Evolutionary conservation across 495 filamentous ascomycete genomes (phyloP).

Genomic region (Podospora fimiseda): DNA sequence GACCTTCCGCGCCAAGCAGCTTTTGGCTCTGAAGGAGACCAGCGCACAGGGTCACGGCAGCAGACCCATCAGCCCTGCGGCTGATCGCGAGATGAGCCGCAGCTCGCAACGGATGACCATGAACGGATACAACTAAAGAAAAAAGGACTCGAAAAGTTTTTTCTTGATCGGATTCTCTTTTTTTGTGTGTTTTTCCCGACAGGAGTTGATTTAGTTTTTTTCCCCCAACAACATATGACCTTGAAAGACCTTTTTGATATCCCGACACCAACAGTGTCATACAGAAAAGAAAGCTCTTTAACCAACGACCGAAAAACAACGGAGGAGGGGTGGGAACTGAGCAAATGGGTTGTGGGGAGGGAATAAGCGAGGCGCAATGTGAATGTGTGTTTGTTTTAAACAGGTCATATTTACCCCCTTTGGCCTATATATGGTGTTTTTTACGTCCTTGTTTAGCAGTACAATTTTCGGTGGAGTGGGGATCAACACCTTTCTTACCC

Average conservation of each 20-base stretch:
- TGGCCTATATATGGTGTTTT: conserved; percentile 24
- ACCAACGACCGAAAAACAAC: conserved; percentile 1
- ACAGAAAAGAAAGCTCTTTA: conserved; percentile 8
- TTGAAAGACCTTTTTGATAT: conserved; percentile 18
- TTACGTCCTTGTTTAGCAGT: conserved; percentile 27
- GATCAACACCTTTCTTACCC: conserved; percentile 24
- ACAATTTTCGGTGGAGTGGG: background rate
- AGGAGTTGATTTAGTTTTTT: conserved; percentile 1
- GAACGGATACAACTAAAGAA: conserved; percentile 75
- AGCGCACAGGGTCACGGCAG: conserved; percentile 81
- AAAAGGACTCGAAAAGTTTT: background rate
- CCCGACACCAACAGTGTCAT: conserved; percentile 14
- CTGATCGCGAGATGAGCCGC: conserved; percentile 92
- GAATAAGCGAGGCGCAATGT: conserved; percentile 18
- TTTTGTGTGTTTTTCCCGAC: background rate
- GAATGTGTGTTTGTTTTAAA: conserved; percentile 11
- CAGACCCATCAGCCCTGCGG: conserved; percentile 88
- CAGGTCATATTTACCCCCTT: conserved; percentile 19
- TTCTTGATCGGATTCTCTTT: background rate
- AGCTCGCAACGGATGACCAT: conserved; percentile 94
- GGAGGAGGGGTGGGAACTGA: background rate
- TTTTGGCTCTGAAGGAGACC: conserved; percentile 95
- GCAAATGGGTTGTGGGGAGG: conserved; percentile 12
- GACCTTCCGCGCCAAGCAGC: conserved; percentile 98
- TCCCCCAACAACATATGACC: conserved; percentile 8